Percentiles rank a stretch among this genome's conserved stretches.
Conservation (phyloP, 495 filamentous ascomycete species). For the Saxophila tyrrhenica region DNA sequence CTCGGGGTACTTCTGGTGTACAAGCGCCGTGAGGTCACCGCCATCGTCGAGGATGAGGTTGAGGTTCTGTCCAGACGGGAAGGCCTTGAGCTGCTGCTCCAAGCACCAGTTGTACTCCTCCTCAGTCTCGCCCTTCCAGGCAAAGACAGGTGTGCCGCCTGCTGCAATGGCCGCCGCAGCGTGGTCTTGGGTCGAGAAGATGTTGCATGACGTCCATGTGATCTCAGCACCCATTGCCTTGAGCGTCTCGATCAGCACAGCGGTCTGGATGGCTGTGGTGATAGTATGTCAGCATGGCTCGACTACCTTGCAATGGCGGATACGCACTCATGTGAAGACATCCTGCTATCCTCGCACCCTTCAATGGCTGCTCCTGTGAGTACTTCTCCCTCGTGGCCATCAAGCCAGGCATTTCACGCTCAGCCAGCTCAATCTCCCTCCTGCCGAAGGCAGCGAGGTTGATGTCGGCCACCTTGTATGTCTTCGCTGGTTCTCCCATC, state of each 20-base stretch:
- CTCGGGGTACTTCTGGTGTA: conserved; percentile 96
- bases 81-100: conserved; percentile 92
- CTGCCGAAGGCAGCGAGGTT: conserved; percentile 95
- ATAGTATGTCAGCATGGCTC: neutral
- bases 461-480: conserved; percentile 97
- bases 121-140: conserved; percentile 99
- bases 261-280: conserved; percentile 79
- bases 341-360: conserved; percentile 80
- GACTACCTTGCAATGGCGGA: neutral
- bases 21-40: conserved; percentile 90
- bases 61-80: conserved; percentile 91
- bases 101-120: conserved; percentile 99
- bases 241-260: conserved; percentile 96
- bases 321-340: conserved; percentile 93
- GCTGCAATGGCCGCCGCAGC: conserved; percentile 95
- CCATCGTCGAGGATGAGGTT: conserved; percentile 99
- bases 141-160: conserved; percentile 88
- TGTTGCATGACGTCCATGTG: conserved; percentile 96
- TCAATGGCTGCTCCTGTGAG: conserved; percentile 80
- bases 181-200: conserved; percentile 98
- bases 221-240: conserved; percentile 89
- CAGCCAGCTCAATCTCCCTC: conserved; percentile 95
- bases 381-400: conserved; percentile 93
- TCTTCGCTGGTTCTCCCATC: conserved; percentile 73
- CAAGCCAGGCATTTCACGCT: conserved; percentile 97